These are phyloP conservation scores for Phytophthora brassicae DNA, from an alignment of 352 stramenopile genomes.

Conservation along the genomic window DNA sequence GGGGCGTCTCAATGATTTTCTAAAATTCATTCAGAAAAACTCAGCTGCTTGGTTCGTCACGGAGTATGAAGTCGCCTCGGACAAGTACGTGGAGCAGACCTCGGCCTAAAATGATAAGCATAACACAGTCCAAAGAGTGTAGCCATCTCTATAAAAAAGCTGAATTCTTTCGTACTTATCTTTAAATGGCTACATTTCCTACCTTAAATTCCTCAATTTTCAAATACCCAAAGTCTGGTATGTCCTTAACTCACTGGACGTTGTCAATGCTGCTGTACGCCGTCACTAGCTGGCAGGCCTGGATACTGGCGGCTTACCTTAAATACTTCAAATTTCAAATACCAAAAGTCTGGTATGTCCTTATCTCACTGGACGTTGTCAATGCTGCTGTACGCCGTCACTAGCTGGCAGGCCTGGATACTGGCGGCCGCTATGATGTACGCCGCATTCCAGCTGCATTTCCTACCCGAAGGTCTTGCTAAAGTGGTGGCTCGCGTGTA, in stretches of 20 bases:
- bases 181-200: not conserved
- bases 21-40: constrained; percentile 85
- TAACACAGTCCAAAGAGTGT: constrained; percentile 1
- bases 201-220: not conserved
- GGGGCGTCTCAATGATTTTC: constrained; percentile 76
- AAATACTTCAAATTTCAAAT: too few relatives aligned
- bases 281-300: constrained; percentile 31
- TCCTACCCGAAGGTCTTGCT: constrained; percentile 75
- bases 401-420: constrained; percentile 31
- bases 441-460: constrained; percentile 90
- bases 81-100: constrained; percentile 56
- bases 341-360: constrained; percentile 3
- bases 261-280: constrained; percentile 16
- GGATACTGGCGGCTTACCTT: constrained; percentile 16
- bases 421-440: constrained; percentile 41
- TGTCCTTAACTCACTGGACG: constrained; percentile 19
- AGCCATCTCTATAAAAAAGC: constrained; percentile 13
- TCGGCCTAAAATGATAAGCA: constrained; percentile 13
- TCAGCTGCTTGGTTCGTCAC: constrained; percentile 65
- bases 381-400: constrained; percentile 18
- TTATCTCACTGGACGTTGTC: constrained; percentile 18
- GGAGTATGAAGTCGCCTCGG: constrained; percentile 61
- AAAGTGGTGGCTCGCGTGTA: constrained; percentile 75
- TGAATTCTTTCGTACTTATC: constrained; percentile 12
- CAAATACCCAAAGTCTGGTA: constrained; percentile 1